Conservation (phyloP, 768 basidiomycete genomes). For the Gymnopilus junonius region DNA sequence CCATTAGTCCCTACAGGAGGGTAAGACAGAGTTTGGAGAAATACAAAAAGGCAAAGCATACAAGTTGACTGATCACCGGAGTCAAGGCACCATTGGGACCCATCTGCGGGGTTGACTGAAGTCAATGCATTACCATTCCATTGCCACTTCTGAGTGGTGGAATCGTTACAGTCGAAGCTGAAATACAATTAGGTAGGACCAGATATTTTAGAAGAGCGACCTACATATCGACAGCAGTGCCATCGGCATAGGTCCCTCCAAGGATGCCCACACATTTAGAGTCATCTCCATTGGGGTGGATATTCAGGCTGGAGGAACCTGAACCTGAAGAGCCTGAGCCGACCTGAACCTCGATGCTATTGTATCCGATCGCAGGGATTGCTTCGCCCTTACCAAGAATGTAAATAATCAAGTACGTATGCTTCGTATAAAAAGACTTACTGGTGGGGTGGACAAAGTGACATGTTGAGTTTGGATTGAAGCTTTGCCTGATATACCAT, state of each 20-base stretch:
- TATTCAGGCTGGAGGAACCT: not conserved
- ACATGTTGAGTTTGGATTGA: slow-evolving; percentile 10
- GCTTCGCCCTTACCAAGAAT: not conserved
- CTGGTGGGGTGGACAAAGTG: not conserved
- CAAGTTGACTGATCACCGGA: slow-evolving; percentile 2
- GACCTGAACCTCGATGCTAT: not conserved
- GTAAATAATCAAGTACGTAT: not conserved
- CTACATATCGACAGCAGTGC: slow-evolving; percentile 9
- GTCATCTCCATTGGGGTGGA: slow-evolving; percentile 5
- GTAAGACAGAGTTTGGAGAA: not conserved
- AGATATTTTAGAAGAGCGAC: not conserved
- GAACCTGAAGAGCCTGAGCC: not conserved
- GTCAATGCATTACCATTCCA: slow-evolving; percentile 2
- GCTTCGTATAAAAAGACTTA: not conserved
- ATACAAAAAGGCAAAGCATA: not conserved
- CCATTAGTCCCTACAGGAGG: slow-evolving; percentile 4
- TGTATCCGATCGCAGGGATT: not conserved
- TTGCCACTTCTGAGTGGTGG: slow-evolving; percentile 9
- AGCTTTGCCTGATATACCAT: slow-evolving; percentile 5
- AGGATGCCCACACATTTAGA: slow-evolving; percentile 10
- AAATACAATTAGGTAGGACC: not conserved
- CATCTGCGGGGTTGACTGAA: slow-evolving; percentile 8
- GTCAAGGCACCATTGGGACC: slow-evolving; percentile 13
- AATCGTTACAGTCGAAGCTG: slow-evolving; percentile 9
- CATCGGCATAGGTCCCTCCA: slow-evolving; percentile 1